Percentiles rank a stretch among this genome's conserved stretches.
These are phyloP conservation scores for Thamnidium elegans DNA, from an alignment of 192 early-diverging fungal species.

Conservation along the genomic window DNA sequence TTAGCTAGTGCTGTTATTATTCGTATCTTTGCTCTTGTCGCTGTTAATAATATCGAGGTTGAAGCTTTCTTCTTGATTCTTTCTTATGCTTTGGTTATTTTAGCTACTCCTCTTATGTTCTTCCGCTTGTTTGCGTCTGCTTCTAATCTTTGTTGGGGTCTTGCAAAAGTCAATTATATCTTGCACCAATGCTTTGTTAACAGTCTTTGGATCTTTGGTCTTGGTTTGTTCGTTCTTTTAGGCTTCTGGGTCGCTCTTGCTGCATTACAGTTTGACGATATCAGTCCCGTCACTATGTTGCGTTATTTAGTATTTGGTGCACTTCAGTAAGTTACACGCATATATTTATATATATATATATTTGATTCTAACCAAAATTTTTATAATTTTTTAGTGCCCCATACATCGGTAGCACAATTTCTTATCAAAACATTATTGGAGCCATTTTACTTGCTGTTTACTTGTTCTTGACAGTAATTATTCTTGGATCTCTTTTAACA, in stretches of 20 bases:
- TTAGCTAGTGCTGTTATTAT: neutral
- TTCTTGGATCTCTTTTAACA: conserved; percentile 20
- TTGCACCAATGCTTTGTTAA: conserved; percentile 19
- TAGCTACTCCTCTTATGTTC: conserved; percentile 23
- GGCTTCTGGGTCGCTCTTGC: conserved; percentile 33
- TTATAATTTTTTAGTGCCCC: conserved; percentile 30
- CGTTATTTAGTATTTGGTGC: conserved; percentile 33
- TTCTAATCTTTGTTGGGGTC: conserved; percentile 14
- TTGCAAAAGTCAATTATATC: conserved; percentile 15
- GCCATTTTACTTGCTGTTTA: conserved; percentile 27
- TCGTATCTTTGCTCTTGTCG: conserved; percentile 1
- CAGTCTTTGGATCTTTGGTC: conserved; percentile 16
- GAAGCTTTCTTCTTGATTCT: neutral
- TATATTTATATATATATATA: neutral
- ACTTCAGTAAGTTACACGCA: conserved; percentile 27
- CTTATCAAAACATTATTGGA: conserved; percentile 24
- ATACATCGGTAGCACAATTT: conserved; percentile 29
- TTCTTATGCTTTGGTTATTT: conserved; percentile 8
- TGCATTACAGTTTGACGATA: conserved; percentile 28
- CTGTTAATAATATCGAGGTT: neutral
- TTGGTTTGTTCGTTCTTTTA: conserved; percentile 12
- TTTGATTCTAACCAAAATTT: neutral
- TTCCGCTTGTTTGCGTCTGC: conserved; percentile 5
- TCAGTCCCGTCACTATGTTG: conserved; percentile 21
- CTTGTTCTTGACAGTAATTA: conserved; percentile 25